Evolutionary conservation across 768 basidiomycete genomes (phyloP).

Genomic region (Jaapia argillacea): DNA sequence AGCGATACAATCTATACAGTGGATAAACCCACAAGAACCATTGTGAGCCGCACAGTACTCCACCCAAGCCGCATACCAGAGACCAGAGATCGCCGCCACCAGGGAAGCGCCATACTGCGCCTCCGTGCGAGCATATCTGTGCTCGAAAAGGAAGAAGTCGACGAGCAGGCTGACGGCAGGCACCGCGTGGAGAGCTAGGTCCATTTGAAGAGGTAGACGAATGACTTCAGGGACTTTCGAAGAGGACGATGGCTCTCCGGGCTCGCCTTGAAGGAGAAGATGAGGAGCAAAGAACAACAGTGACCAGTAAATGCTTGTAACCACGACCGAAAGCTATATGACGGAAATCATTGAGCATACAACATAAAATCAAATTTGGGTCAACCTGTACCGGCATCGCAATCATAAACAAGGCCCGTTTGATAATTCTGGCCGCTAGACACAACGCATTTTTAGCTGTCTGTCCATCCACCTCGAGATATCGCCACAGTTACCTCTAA

Average conservation of each 20-base stretch:
- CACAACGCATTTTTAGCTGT: too few species aligned
- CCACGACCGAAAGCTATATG: slow-evolving; percentile 31
- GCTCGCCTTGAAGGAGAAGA: slow-evolving; percentile 37
- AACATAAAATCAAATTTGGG: background rate
- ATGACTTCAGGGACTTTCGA: slow-evolving; percentile 16
- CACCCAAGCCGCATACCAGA: slow-evolving; percentile 53
- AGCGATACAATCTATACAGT: background rate
- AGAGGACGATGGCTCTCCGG: slow-evolving; percentile 20
- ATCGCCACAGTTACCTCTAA: too few species aligned
- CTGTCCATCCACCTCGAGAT: too few species aligned
- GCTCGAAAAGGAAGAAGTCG: slow-evolving; percentile 64
- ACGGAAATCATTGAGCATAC: too few species aligned
- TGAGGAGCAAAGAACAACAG: slow-evolving; percentile 44
- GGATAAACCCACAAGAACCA: slow-evolving; percentile 38
- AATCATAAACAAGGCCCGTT: slow-evolving; percentile 50
- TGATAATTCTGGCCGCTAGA: too few species aligned
- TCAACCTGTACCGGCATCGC: slow-evolving; percentile 48
- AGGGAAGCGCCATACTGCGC: slow-evolving; percentile 22
- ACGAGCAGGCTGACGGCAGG: slow-evolving; percentile 48
- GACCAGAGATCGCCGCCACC: slow-evolving; percentile 20
- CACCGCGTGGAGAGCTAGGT: slow-evolving; percentile 55
- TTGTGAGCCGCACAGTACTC: slow-evolving; percentile 60
- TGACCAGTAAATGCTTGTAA: slow-evolving; percentile 61
- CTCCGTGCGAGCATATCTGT: slow-evolving; percentile 32
- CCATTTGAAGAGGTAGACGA: slow-evolving; percentile 40